phyloP scores from a whole-genome alignment of 495 filamentous ascomycete genomes.

The Daldinia loculata region DNA sequence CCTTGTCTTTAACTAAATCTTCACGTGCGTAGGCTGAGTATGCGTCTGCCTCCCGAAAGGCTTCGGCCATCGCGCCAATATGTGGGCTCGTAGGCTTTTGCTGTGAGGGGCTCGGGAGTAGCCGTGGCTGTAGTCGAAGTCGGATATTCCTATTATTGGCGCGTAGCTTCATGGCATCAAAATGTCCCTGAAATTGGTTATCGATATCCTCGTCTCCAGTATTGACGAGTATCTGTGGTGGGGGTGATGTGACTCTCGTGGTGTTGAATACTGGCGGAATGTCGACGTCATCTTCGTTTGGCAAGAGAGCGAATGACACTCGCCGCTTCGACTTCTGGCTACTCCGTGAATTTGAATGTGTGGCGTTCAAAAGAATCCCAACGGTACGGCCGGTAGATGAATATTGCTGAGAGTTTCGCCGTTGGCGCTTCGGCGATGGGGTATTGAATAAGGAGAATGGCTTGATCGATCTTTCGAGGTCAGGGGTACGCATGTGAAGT shows the following conservation, averaged over 20 bases:
- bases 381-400: slow-evolving; percentile 1
- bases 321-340: slow-evolving; percentile 25
- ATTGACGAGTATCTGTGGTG: slow-evolving; percentile 24
- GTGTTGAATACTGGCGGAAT: neutral
- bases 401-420: slow-evolving; percentile 3
- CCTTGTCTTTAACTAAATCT: neutral
- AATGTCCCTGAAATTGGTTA: slow-evolving; percentile 46
- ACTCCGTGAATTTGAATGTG: slow-evolving; percentile 4
- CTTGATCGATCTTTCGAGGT: slow-evolving; percentile 40
- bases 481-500: slow-evolving; percentile 26
- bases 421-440: slow-evolving; percentile 26
- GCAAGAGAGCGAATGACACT: slow-evolving; percentile 39
- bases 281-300: slow-evolving; percentile 16
- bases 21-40: slow-evolving; percentile 1
- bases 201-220: slow-evolving; percentile 32
- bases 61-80: slow-evolving; percentile 52
- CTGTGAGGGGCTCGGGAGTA: slow-evolving; percentile 55
- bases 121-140: slow-evolving; percentile 16
- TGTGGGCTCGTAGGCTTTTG: slow-evolving; percentile 50
- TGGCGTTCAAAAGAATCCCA: slow-evolving; percentile 26
- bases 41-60: slow-evolving; percentile 48
- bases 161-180: slow-evolving; percentile 46
- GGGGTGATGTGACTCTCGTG: slow-evolving; percentile 38
- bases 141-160: slow-evolving; percentile 21
- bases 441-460: slow-evolving; percentile 42